Percentiles rank a stretch among this genome's conserved stretches.
Conservation (phyloP, 1,284 basidiomycete genomes). For the Rhodotorula sp. region DNA sequence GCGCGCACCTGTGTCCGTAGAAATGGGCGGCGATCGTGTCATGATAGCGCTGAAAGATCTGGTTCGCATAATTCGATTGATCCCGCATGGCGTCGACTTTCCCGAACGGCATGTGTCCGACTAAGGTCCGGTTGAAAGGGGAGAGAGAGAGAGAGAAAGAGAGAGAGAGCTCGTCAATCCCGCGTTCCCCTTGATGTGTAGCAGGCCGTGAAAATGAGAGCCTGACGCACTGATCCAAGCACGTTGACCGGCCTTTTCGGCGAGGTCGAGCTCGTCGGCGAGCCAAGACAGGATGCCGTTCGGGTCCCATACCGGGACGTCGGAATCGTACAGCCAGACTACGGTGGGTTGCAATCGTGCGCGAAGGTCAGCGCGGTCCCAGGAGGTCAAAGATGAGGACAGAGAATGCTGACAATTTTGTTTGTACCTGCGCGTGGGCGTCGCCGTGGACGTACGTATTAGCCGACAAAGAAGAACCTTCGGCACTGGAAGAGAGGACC, state of each 20-base stretch:
- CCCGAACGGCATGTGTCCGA: conserved; percentile 50
- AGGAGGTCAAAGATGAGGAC: too few species aligned
- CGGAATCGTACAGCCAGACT: conserved; percentile 58
- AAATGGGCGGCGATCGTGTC: conserved; percentile 59
- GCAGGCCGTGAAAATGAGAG: not conserved
- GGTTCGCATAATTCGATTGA: conserved; percentile 51
- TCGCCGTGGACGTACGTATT: too few species aligned
- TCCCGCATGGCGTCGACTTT: conserved; percentile 53
- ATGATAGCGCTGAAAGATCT: conserved; percentile 60
- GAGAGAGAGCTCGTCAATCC: too few species aligned
- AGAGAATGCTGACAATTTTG: conserved; percentile 2
- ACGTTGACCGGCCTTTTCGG: conserved; percentile 58
- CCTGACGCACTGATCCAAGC: conserved; percentile 50
- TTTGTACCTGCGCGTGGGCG: conserved; percentile 6
- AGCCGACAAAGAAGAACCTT: too few species aligned
- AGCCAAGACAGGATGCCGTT: conserved; percentile 54
- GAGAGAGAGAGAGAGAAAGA: too few species aligned
- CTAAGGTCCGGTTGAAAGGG: conserved; percentile 8
- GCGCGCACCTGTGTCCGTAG: conserved; percentile 55
- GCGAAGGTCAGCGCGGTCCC: not conserved
- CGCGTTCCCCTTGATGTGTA: too few species aligned
- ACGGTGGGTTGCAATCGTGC: conserved; percentile 37
- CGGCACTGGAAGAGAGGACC: too few species aligned
- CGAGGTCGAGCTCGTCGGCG: conserved; percentile 57
- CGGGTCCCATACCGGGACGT: conserved; percentile 51